Evolutionary conservation across 2,329 filamentous ascomycete species (phyloP).

Genomic region (Fusarium armeniacum): DNA sequence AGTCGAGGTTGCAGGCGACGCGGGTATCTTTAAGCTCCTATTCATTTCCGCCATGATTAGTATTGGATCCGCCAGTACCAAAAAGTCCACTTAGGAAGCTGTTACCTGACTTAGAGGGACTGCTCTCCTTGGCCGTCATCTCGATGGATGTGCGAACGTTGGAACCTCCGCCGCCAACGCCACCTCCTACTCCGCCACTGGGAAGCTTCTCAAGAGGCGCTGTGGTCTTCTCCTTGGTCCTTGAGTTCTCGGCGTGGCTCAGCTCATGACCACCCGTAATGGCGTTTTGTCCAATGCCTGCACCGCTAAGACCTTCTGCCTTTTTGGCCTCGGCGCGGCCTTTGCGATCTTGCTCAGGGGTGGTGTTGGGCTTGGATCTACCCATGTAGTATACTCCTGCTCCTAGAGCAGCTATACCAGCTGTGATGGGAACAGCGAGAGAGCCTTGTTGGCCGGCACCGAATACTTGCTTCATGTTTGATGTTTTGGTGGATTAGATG

Average conservation of each 20-base stretch:
- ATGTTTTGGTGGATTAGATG: constrained; percentile 3
- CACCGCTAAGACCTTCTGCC: constrained; percentile 51
- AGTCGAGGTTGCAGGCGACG: constrained; percentile 36
- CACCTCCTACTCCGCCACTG: constrained; percentile 53
- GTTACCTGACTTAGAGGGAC: constrained; percentile 17
- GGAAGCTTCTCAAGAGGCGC: constrained; percentile 52
- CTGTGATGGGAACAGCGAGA: constrained; percentile 32
- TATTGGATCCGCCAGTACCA: constrained; percentile 42
- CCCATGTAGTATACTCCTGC: constrained; percentile 45
- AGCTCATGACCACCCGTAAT: constrained; percentile 52
- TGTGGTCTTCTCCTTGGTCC: constrained; percentile 44
- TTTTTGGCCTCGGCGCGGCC: constrained; percentile 50
- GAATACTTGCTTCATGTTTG: constrained; percentile 37
- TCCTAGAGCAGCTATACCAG: constrained; percentile 45
- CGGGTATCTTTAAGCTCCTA: constrained; percentile 41
- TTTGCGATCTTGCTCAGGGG: constrained; percentile 35
- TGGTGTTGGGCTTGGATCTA: constrained; percentile 28
- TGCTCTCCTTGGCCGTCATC: constrained; percentile 38
- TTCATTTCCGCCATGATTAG: constrained; percentile 16
- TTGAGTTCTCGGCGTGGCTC: constrained; percentile 35
- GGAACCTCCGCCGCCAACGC: constrained; percentile 50
- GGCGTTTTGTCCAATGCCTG: constrained; percentile 53
- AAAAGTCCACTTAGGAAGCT: constrained; percentile 44
- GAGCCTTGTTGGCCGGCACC: constrained; percentile 41
- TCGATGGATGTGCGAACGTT: constrained; percentile 50